Evolutionary conservation across 2,329 filamentous ascomycete genomes (phyloP).

Genomic region (Plectosphaerella sp.): DNA sequence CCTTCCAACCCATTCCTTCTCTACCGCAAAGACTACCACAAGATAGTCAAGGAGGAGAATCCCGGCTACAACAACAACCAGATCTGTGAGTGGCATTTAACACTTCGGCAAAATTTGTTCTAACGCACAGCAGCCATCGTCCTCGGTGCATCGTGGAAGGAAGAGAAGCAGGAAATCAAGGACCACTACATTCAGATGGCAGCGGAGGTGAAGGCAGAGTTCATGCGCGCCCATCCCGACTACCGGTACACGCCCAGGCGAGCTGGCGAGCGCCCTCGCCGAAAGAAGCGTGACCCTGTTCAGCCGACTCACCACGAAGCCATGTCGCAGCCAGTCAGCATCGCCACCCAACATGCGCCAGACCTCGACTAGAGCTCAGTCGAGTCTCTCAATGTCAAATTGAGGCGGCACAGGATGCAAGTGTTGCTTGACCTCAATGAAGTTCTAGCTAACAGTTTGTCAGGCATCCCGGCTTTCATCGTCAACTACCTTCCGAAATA

Average conservation of each 20-base stretch:
- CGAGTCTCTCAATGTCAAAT: too few relatives aligned
- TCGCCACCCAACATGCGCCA: not conserved
- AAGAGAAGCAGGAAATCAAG: slow-evolving; percentile 22
- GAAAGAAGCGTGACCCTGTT: slow-evolving; percentile 1
- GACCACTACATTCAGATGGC: slow-evolving; percentile 25
- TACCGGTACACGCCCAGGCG: slow-evolving; percentile 35
- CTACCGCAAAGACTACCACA: slow-evolving; percentile 22
- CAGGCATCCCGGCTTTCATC: too few relatives aligned
- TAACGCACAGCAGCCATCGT: slow-evolving; percentile 26
- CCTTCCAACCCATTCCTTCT: slow-evolving; percentile 27
- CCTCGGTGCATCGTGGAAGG: slow-evolving; percentile 30
- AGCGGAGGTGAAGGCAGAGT: slow-evolving; percentile 22
- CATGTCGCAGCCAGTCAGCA: not conserved
- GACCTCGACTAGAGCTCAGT: not conserved
- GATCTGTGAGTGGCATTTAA: slow-evolving; percentile 29
- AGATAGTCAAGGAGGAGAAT: slow-evolving; percentile 15
- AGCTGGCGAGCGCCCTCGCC: slow-evolving; percentile 16
- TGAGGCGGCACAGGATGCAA: too few relatives aligned
- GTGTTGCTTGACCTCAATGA: too few relatives aligned
- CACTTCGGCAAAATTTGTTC: slow-evolving; percentile 2
- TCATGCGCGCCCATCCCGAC: slow-evolving; percentile 24
- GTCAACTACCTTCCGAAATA: too few relatives aligned
- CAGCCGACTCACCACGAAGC: not conserved
- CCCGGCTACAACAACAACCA: slow-evolving; percentile 22
- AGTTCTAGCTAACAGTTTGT: too few relatives aligned